Percentiles rank a stretch among this genome's conserved stretches.
These are phyloP conservation scores for Xylaria longipes DNA, from an alignment of 495 filamentous ascomycete genomes.

Conservation along the genomic window DNA sequence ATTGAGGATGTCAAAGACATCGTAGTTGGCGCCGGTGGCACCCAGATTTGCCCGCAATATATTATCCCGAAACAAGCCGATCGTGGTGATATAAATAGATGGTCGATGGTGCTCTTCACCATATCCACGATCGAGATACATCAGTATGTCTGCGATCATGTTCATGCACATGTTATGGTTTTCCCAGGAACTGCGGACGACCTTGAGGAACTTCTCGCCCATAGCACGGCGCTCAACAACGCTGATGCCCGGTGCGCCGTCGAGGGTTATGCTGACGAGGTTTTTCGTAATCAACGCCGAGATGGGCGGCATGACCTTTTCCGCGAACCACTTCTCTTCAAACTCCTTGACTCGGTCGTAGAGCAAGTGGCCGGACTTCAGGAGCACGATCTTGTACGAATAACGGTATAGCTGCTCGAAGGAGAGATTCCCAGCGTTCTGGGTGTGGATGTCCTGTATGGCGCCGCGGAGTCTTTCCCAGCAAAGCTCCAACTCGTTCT, in stretches of 20 bases:
- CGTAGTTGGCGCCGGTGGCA: slow-evolving; percentile 49
- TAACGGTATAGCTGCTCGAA: slow-evolving; percentile 96
- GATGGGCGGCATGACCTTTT: slow-evolving; percentile 69
- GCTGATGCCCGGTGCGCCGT: slow-evolving; percentile 61
- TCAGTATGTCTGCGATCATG: slow-evolving; percentile 96
- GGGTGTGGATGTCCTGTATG: slow-evolving; percentile 84
- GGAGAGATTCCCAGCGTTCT: slow-evolving; percentile 87
- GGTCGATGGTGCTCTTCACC: slow-evolving; percentile 73
- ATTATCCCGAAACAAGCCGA: slow-evolving; percentile 85
- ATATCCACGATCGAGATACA: slow-evolving; percentile 96
- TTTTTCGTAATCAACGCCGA: slow-evolving; percentile 65
- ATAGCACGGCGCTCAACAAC: slow-evolving; percentile 76
- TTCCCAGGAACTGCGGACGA: slow-evolving; percentile 78
- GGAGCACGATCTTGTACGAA: slow-evolving; percentile 93
- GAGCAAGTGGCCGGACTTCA: slow-evolving; percentile 82
- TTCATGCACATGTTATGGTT: slow-evolving; percentile 93
- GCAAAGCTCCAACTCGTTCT: slow-evolving; percentile 74
- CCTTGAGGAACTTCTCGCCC: slow-evolving; percentile 83
- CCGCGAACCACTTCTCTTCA: slow-evolving; percentile 78
- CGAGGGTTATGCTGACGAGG: slow-evolving; percentile 56
- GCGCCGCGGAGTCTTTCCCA: slow-evolving; percentile 79
- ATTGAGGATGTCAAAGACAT: slow-evolving; percentile 73
- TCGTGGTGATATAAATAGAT: slow-evolving; percentile 80
- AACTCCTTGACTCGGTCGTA: slow-evolving; percentile 80
- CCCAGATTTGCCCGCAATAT: slow-evolving; percentile 64